Conservation (phyloP, 768 basidiomycete species). For the Nidularia pulvinata region DNA sequence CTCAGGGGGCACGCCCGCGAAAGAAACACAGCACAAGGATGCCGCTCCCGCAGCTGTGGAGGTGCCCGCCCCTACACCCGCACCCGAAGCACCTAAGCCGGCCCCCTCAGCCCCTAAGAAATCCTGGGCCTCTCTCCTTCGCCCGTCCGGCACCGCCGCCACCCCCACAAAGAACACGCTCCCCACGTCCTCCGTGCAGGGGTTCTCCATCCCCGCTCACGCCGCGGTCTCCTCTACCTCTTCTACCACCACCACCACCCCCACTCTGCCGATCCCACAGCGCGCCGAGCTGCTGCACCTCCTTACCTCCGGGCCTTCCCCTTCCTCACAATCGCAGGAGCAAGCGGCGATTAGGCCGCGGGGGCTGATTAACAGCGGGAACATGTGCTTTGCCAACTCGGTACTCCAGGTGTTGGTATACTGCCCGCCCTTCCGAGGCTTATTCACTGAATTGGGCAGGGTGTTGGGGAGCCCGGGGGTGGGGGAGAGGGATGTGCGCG, state of each 20-base stretch:
- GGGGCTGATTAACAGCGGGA: constrained; percentile 92
- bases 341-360: constrained; percentile 53
- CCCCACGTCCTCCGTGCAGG: constrained; percentile 71
- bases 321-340: constrained; percentile 2
- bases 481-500: constrained; percentile 6
- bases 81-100: constrained; percentile 7
- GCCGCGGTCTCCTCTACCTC: constrained; percentile 8
- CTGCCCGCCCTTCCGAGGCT: constrained; percentile 79
- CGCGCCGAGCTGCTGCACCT: constrained; percentile 48
- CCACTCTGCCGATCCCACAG: constrained; percentile 36
- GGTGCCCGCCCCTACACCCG: constrained; percentile 1
- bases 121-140: constrained; percentile 78
- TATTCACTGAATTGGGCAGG: constrained; percentile 74
- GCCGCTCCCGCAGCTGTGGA: constrained; percentile 5
- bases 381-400: constrained; percentile 98
- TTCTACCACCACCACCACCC: constrained; percentile 13
- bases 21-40: constrained; percentile 10
- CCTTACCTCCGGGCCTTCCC: constrained; percentile 37
- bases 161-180: constrained; percentile 39
- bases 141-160: constrained; percentile 33
- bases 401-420: constrained; percentile 91
- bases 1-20: constrained; percentile 12
- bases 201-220: constrained; percentile 69
- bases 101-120: constrained; percentile 45
- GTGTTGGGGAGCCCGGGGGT: constrained; percentile 27